These are phyloP conservation scores for Yamadazyma laniorum DNA, from an alignment of 805 yeast genomes.

Conservation along the genomic window DNA sequence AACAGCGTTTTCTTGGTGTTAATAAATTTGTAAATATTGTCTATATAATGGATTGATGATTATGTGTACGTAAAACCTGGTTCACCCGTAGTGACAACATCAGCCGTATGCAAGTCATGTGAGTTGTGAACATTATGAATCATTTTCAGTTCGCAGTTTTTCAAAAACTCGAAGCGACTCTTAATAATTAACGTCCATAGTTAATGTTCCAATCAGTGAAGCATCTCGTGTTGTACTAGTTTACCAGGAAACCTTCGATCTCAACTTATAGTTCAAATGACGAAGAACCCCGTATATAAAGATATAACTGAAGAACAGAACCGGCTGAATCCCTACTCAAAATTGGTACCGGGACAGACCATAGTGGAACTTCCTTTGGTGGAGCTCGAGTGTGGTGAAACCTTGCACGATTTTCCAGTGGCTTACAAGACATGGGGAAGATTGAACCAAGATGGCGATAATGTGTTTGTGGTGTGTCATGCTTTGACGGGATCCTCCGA, in stretches of 20 bases:
- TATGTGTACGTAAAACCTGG: too few species aligned
- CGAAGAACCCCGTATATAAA: too few species aligned
- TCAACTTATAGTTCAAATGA: too few species aligned
- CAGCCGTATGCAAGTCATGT: constrained; percentile 9
- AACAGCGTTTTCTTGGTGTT: too few species aligned
- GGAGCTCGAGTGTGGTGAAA: constrained; percentile 79
- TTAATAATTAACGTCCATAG: too few species aligned
- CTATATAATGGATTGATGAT: background rate
- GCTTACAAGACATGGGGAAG: constrained; percentile 97
- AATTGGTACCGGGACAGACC: constrained; percentile 72
- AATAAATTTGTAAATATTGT: too few species aligned
- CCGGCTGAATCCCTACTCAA: constrained; percentile 61
- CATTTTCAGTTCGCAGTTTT: constrained; percentile 2
- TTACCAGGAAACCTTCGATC: too few species aligned
- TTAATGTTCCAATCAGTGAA: constrained; percentile 17
- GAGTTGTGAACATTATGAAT: constrained; percentile 4
- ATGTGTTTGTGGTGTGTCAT: constrained; percentile 89
- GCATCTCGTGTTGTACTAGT: constrained; percentile 20
- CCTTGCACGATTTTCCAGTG: constrained; percentile 71
- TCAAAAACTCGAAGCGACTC: too few species aligned
- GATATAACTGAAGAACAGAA: constrained; percentile 46
- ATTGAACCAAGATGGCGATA: constrained; percentile 64
- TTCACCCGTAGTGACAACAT: too few species aligned
- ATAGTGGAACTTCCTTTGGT: constrained; percentile 75
- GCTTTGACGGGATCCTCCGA: constrained; percentile 96